Percentiles rank a stretch among this genome's conserved stretches.
Conservation (phyloP, 2,329 filamentous ascomycete species). For the Fusarium dlaminii region DNA sequence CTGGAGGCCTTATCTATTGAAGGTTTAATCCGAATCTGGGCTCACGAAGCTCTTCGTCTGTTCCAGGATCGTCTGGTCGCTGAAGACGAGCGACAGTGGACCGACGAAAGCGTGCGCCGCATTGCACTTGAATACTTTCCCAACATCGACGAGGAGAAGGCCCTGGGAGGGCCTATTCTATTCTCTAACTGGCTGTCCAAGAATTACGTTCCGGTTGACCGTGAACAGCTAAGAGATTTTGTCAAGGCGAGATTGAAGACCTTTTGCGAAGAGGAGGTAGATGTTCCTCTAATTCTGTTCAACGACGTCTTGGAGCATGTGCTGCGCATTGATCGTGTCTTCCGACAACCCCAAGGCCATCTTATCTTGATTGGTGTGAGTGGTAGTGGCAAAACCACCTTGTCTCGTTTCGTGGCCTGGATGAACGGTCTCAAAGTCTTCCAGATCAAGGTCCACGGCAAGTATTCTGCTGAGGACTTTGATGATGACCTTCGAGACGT, state of each 20-base stretch:
- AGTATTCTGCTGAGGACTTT: conserved; percentile 98
- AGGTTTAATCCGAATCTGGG: conserved; percentile 95
- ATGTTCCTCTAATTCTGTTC: conserved; percentile 98
- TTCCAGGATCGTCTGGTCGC: conserved; percentile 97
- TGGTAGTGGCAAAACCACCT: conserved; percentile 96
- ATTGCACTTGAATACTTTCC: conserved; percentile 95
- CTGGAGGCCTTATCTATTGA: conserved; percentile 89
- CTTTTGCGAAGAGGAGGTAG: conserved; percentile 99
- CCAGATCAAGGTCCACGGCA: conserved; percentile 99
- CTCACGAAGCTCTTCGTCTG: conserved; percentile 92
- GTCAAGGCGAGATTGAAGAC: conserved; percentile 97
- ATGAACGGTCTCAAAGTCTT: conserved; percentile 99
- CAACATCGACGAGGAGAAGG: conserved; percentile 89
- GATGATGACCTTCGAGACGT: conserved; percentile 97
- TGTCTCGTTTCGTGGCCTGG: conserved; percentile 98
- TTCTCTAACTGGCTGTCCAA: conserved; percentile 99
- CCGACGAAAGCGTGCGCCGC: conserved; percentile 83
- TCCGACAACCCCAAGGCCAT: conserved; percentile 97
- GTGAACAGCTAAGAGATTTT: conserved; percentile 94
- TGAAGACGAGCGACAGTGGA: conserved; percentile 96
- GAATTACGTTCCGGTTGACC: conserved; percentile 96
- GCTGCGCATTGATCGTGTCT: conserved; percentile 96
- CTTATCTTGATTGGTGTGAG: conserved; percentile 98
- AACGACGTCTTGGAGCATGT: conserved; percentile 99
- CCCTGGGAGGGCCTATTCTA: conserved; percentile 90